phyloP scores from a whole-genome alignment of 257 asterid species.

The Ballota nigra region DNA sequence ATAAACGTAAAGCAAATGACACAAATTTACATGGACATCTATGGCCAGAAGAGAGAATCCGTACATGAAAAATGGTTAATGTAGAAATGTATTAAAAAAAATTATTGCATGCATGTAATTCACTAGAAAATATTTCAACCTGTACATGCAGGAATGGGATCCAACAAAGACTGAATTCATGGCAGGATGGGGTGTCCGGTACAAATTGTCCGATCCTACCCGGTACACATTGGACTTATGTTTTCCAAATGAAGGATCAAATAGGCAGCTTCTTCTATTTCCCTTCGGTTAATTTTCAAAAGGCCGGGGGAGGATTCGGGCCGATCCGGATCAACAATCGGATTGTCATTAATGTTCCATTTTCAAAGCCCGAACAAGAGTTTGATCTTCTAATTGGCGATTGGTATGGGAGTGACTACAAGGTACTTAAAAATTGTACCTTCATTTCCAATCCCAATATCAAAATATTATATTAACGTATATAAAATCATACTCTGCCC shows the following conservation, averaged over 20 bases:
- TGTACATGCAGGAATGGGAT: conserved; percentile 48
- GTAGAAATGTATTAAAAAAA: too few relatives aligned
- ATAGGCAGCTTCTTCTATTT: conserved; percentile 53
- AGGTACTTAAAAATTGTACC: too few relatives aligned
- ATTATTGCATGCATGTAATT: too few relatives aligned
- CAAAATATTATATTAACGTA: too few relatives aligned
- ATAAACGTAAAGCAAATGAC: too few relatives aligned
- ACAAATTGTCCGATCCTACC: conserved; percentile 54
- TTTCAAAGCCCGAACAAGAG: conserved; percentile 42
- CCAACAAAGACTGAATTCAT: conserved; percentile 51
- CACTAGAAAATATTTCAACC: too few relatives aligned
- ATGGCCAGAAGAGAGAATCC: too few relatives aligned
- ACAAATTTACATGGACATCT: too few relatives aligned
- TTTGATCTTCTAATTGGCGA: conserved; percentile 66
- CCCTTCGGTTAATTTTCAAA: conserved; percentile 42
- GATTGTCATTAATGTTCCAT: conserved; percentile 27
- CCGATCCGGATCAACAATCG: conserved; percentile 46
- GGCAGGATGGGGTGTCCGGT: conserved; percentile 69
- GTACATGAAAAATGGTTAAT: too few relatives aligned
- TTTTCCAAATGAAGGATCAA: conserved; percentile 56
- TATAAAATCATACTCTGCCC: too few relatives aligned
- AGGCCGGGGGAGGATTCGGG: conserved; percentile 61
- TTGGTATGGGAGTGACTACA: conserved; percentile 49
- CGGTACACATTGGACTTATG: conserved; percentile 48
- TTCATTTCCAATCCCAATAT: too few relatives aligned